Evolutionary conservation across 2,329 filamentous ascomycete species (phyloP), one percentile per base, ranked within the genome.

Genomic region (Fusarium bactridioides): DNA sequence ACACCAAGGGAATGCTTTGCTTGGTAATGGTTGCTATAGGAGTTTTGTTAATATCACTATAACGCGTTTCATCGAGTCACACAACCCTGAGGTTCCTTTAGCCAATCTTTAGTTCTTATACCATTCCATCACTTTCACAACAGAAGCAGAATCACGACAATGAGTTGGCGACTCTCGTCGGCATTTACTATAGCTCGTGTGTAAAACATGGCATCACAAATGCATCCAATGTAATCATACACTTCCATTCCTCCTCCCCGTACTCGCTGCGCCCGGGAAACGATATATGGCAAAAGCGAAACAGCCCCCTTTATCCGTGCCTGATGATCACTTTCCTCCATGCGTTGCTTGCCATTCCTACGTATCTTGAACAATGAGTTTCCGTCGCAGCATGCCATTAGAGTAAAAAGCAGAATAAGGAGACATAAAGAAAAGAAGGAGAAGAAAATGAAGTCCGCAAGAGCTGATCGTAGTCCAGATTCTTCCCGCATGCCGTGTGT

Each of bases 221-320:
- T 73, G 64, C 64, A 70, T 62, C 38, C 31, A 53, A 59, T 62
- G 37, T 57, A 70, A 67, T 70, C 54, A 55, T 73, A 72, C 57
- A 72, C 45, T 61, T 38, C 51, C 23, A 35, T 43, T 61, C 53
- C 60, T 45, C 55, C 43, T 21, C 53, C 51, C 63, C 38, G 43
- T 44, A 55, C 44, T 70, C 45, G 40, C 44, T 63, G 45, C 70
- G 70, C 70, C 70, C 31, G 60, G 67, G 53, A 60, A 65, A 45
- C 16, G 21, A 67, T 47, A 37, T 21, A 67, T 67, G 29, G 38
- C 48, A 67, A 56, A 70, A 38, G 50, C 35, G 37, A 55, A 60
- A 69, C 47, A 64, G 33, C 44, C 29, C 18, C 51, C 48, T 44
- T 62, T 44, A 44, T 64, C 19, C 35, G 37, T 58, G 44, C 50